phyloP scores from a whole-genome alignment of 805 yeast genomes.

The Spathaspora sp. region DNA sequence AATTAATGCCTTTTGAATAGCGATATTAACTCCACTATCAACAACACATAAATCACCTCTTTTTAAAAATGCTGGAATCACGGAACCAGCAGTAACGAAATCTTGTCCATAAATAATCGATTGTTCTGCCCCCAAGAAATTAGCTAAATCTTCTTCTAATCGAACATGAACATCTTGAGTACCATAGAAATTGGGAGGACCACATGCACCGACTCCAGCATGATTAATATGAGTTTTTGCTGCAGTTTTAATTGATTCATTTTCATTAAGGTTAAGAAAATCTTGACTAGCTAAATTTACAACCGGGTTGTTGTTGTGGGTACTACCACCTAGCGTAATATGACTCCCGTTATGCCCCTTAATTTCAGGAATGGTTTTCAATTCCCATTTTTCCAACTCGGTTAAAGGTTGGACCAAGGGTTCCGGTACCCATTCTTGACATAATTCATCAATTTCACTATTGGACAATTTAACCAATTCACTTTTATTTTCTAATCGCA shows the following conservation, averaged over 20 bases:
- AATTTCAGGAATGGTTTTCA: slow-evolving; percentile 61
- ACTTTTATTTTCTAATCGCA: slow-evolving; percentile 70
- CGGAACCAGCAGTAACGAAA: slow-evolving; percentile 79
- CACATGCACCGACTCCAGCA: slow-evolving; percentile 97
- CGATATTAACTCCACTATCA: slow-evolving; percentile 70
- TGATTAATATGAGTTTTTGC: slow-evolving; percentile 58
- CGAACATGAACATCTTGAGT: slow-evolving; percentile 87
- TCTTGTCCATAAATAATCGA: slow-evolving; percentile 93
- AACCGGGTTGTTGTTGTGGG: slow-evolving; percentile 34
- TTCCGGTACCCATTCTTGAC: slow-evolving; percentile 91
- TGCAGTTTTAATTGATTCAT: slow-evolving; percentile 42
- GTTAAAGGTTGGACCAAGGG: slow-evolving; percentile 62
- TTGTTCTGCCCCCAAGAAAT: slow-evolving; percentile 71
- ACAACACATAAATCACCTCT: slow-evolving; percentile 92
- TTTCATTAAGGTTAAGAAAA: slow-evolving; percentile 58
- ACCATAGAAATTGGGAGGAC: slow-evolving; percentile 97
- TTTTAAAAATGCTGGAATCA: slow-evolving; percentile 88
- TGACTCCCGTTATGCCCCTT: slow-evolving; percentile 50
- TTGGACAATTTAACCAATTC: slow-evolving; percentile 59
- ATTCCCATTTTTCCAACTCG: slow-evolving; percentile 56
- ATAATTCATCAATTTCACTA: slow-evolving; percentile 74
- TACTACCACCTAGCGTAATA: slow-evolving; percentile 20
- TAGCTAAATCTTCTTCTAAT: slow-evolving; percentile 70
- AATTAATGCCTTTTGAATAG: slow-evolving; percentile 83
- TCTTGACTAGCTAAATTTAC: slow-evolving; percentile 71